phyloP scores from a whole-genome alignment of 1,284 basidiomycete genomes.

The Boletus smithii region DNA sequence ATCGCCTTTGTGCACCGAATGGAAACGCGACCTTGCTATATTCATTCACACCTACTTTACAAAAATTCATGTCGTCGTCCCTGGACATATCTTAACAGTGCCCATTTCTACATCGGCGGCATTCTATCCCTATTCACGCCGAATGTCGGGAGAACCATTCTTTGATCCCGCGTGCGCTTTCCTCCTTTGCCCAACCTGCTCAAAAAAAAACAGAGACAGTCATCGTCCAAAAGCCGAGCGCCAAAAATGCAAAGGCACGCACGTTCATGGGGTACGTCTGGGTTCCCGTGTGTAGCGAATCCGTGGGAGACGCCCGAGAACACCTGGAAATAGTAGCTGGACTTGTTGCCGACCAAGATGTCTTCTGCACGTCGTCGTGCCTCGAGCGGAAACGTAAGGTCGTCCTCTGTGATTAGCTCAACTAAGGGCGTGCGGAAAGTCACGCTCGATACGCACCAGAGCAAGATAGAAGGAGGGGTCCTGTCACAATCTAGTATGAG shows the following conservation, averaged over 20 bases:
- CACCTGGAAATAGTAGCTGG: slow-evolving; percentile 29
- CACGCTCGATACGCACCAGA: slow-evolving; percentile 35
- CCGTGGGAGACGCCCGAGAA: slow-evolving; percentile 34
- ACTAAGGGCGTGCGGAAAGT: neutral
- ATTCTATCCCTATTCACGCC: slow-evolving; percentile 2
- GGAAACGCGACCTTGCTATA: too few species aligned
- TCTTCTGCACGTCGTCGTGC: slow-evolving; percentile 29
- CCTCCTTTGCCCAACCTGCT: slow-evolving; percentile 59
- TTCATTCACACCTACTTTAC: neutral
- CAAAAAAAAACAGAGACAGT: slow-evolving; percentile 34
- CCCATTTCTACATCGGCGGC: neutral
- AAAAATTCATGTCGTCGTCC: neutral
- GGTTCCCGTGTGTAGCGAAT: slow-evolving; percentile 27
- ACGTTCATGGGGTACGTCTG: slow-evolving; percentile 23
- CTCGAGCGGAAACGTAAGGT: slow-evolving; percentile 22
- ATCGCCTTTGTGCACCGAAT: too few species aligned
- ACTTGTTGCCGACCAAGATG: slow-evolving; percentile 26
- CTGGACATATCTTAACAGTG: neutral
- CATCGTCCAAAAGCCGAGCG: neutral
- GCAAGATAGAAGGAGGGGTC: slow-evolving; percentile 49
- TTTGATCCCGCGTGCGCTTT: slow-evolving; percentile 46
- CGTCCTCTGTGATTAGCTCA: slow-evolving; percentile 31
- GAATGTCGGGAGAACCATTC: slow-evolving; percentile 46
- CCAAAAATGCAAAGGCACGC: slow-evolving; percentile 37
- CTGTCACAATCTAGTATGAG: slow-evolving; percentile 27